phyloP scores from a whole-genome alignment of 352 stramenopile species.

The Phytophthora nicotianae region DNA sequence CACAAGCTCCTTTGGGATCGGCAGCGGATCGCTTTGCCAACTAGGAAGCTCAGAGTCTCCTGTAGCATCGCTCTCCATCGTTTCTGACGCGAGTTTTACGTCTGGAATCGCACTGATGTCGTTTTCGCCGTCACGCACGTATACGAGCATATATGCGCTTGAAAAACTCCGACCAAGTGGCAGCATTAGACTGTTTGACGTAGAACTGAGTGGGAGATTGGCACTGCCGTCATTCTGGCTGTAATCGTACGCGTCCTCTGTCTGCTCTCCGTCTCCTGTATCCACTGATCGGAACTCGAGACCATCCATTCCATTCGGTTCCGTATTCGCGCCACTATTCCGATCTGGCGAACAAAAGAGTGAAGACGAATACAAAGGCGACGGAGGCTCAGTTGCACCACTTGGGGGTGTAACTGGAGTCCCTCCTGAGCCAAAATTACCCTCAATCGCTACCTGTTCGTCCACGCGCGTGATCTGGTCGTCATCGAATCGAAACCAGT shows the following conservation, averaged over 20 bases:
- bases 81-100: constrained; percentile 1
- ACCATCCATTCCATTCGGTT: constrained; percentile 35
- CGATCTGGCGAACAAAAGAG: constrained; percentile 56
- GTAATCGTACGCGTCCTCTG: constrained; percentile 54
- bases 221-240: constrained; percentile 32
- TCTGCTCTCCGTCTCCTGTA: constrained; percentile 20
- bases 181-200: constrained; percentile 53
- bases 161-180: constrained; percentile 72
- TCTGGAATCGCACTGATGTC: constrained; percentile 64
- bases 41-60: constrained; percentile 6
- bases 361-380: constrained; percentile 57
- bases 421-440: constrained; percentile 70
- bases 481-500: constrained; percentile 89
- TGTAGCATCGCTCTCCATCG: constrained; percentile 5
- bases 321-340: constrained; percentile 22
- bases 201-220: constrained; percentile 12
- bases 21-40: constrained; percentile 45
- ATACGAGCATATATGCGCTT: constrained; percentile 91
- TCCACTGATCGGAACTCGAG: constrained; percentile 52
- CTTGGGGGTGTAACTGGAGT: constrained; percentile 20
- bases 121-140: constrained; percentile 79
- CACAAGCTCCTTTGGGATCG: constrained; percentile 60
- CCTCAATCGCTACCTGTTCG: constrained; percentile 74
- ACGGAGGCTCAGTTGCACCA: constrained; percentile 34
- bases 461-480: constrained; percentile 83